Evolutionary conservation across 257 asterid species (phyloP), one percentile per base, ranked within the genome.

Genomic region (Cordia subcordata): DNA sequence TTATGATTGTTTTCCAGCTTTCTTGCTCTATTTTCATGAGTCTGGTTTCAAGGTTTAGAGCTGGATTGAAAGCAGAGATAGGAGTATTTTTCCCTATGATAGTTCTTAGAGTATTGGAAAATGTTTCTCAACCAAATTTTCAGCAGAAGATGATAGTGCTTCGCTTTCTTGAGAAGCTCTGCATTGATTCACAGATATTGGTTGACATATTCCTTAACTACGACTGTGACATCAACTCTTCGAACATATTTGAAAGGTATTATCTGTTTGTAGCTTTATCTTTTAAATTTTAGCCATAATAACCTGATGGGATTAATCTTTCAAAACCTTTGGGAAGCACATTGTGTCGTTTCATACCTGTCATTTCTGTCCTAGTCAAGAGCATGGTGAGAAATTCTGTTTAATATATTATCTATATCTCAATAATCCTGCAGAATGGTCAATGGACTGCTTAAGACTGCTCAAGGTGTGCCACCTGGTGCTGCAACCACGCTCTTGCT

Each of bases 71-170:
- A 72, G 94, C 94, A 69, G 96, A 87, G 77, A 85, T 62, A 68
- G 99, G 99, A 59, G 95, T 92, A 46, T 92, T 92, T 85, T 92
- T 88, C 74, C 99, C 99, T n/a, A 92, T 92, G 99, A 92, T 92
- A 60, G 94, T 88, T 65, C 94, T 88, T 33, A 85, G 99, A 71
- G 94, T 92, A 52, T 67, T 92, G 60, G 99, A 92, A 72, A 92
- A 92, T 74, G 97, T 92, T 54, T 70, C 90, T 57, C 99, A 92
- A 60, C 97, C 99, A 56, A 92, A 88, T 77, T 92, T 88, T 75
- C 97, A 86, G 82, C 99, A 92, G 58, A 92, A 92, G 89, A 84
- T 92, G 96, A 84, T 86, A 58, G 99, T 92, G 53, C 99, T 92
- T 64, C 82, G 86, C 77, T 92, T 92, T 82, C 82, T 88, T 65